These are phyloP conservation scores for Capsicum pubescens DNA, from an alignment of 257 asterid genomes.

Conservation along the genomic window DNA sequence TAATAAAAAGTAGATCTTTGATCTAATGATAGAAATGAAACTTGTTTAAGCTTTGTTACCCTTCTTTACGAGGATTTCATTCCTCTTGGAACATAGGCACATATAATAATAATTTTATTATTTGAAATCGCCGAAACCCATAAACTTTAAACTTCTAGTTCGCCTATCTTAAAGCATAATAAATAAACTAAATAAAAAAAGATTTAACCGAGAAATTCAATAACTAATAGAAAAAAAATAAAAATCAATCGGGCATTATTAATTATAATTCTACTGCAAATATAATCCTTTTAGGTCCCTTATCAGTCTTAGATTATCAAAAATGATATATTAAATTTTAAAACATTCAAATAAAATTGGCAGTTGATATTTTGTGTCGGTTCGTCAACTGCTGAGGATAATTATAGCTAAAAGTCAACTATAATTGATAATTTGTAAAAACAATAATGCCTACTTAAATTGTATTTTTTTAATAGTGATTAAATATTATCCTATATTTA, in stretches of 20 bases:
- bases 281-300: background rate
- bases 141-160: too few species aligned
- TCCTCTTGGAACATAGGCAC: too few species aligned
- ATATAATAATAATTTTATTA: too few species aligned
- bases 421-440: background rate
- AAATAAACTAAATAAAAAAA: background rate
- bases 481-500: slow-evolving; percentile 14
- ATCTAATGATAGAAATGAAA: too few species aligned
- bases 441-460: background rate
- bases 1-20: too few species aligned
- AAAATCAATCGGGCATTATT: background rate
- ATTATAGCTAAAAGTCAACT: slow-evolving; percentile 22
- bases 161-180: background rate
- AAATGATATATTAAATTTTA: background rate
- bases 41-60: too few species aligned
- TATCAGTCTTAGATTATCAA: background rate
- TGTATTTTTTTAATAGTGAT: background rate
- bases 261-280: background rate
- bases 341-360: slow-evolving; percentile 13
- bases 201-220: background rate
- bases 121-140: too few species aligned
- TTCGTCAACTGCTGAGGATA: slow-evolving; percentile 16
- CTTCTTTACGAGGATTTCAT: too few species aligned
- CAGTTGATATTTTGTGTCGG: slow-evolving; percentile 25
- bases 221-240: too few species aligned